Conservation (phyloP, 2,329 filamentous ascomycete genomes). For the Xylaria polymorpha region DNA sequence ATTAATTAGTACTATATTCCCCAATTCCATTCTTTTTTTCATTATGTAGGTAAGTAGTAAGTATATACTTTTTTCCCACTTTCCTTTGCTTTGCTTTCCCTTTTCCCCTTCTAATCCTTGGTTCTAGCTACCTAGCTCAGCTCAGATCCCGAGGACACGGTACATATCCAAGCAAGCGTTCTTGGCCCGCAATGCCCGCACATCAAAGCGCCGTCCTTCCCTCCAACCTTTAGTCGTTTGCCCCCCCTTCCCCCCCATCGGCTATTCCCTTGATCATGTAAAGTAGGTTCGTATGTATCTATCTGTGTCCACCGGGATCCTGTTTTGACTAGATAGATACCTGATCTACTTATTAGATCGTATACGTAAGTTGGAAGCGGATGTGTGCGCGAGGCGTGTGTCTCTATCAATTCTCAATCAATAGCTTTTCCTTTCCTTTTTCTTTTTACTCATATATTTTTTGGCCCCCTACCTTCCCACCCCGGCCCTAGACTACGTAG, state of each 20-base stretch:
- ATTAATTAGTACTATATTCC: neutral
- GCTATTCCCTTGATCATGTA: constrained; percentile 13
- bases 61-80: neutral
- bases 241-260: constrained; percentile 5
- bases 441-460: neutral
- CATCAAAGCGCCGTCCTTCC: constrained; percentile 18
- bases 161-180: constrained; percentile 22
- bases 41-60: no score
- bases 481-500: constrained; percentile 5
- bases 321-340: constrained; percentile 6
- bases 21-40: neutral
- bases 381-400: constrained; percentile 22
- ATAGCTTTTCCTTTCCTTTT: neutral
- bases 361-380: constrained; percentile 12
- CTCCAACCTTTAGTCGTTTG: constrained; percentile 11
- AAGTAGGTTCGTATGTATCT: neutral
- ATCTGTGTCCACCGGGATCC: neutral
- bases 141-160: constrained; percentile 30
- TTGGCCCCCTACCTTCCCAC: neutral
- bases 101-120: constrained; percentile 4
- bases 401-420: constrained; percentile 29
- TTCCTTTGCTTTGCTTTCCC: neutral
- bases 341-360: neutral
- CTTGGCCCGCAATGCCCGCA: constrained; percentile 10
- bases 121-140: neutral